Evolutionary conservation across 2,329 filamentous ascomycete genomes (phyloP).

Genomic region (Berkeleyomyces rouxiae): DNA sequence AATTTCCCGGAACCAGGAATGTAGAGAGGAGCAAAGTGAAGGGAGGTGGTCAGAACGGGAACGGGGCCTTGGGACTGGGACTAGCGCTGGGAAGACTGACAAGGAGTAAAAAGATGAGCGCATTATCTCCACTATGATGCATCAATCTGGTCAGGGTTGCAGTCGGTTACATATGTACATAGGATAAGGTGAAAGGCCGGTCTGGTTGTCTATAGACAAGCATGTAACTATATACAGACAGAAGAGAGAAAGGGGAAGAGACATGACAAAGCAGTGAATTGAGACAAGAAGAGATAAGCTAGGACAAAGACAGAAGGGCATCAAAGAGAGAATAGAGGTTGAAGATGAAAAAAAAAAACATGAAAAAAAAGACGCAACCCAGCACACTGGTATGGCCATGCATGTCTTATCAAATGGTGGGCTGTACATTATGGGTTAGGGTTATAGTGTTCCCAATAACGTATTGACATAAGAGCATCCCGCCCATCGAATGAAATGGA

Average conservation of each 20-base stretch:
- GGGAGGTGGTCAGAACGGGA: neutral
- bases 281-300: neutral
- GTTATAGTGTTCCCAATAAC: no score
- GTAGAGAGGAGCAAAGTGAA: neutral
- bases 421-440: no score
- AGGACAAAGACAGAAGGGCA: neutral
- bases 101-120: neutral
- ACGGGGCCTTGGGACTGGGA: neutral
- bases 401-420: no score
- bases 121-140: neutral
- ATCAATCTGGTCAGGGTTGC: neutral
- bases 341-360: neutral
- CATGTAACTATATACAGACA: no score
- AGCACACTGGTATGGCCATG: neutral
- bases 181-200: no score
- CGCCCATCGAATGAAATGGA: no score
- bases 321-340: no score
- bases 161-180: neutral
- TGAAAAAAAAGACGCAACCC: neutral
- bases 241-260: neutral
- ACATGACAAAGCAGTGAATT: neutral
- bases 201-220: no score
- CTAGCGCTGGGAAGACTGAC: neutral
- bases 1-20: neutral
- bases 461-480: no score